Conservation (phyloP, 2,329 filamentous ascomycete species). For the Diaporthe helianthi region DNA sequence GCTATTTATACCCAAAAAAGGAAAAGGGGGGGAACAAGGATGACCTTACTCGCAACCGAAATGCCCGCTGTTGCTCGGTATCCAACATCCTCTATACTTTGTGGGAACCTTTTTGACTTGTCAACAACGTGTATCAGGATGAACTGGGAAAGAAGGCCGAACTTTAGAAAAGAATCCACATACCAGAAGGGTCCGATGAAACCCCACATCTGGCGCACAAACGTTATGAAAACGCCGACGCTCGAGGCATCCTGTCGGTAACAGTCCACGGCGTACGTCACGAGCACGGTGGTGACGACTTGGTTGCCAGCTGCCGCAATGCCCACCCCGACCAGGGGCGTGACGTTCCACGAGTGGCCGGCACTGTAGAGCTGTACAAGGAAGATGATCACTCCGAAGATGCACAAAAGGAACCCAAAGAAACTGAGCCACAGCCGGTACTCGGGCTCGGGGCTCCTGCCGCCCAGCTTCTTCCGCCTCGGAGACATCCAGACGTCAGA, state of each 20-base stretch:
- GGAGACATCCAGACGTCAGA: slow-evolving; percentile 61
- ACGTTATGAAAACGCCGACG: slow-evolving; percentile 65
- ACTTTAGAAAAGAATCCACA: not conserved
- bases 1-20: not conserved
- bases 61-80: slow-evolving; percentile 45
- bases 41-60: slow-evolving; percentile 39
- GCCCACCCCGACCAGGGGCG: slow-evolving; percentile 60
- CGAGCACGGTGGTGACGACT: slow-evolving; percentile 65
- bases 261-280: slow-evolving; percentile 67
- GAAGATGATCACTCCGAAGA: slow-evolving; percentile 62
- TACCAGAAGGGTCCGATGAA: slow-evolving; percentile 53
- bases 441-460: slow-evolving; percentile 50
- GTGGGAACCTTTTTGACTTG: slow-evolving; percentile 43
- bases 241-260: slow-evolving; percentile 58
- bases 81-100: slow-evolving; percentile 47
- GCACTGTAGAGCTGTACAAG: slow-evolving; percentile 57
- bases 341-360: slow-evolving; percentile 59
- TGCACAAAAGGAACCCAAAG: slow-evolving; percentile 55
- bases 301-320: slow-evolving; percentile 63
- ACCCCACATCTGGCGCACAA: slow-evolving; percentile 61
- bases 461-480: slow-evolving; percentile 42
- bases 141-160: no score
- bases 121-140: not conserved
- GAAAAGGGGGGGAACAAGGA: not conserved
- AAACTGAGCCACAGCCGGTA: slow-evolving; percentile 65